These are phyloP conservation scores for Iberis pinnata DNA, from an alignment of 345 rosid species.

Conservation along the genomic window DNA sequence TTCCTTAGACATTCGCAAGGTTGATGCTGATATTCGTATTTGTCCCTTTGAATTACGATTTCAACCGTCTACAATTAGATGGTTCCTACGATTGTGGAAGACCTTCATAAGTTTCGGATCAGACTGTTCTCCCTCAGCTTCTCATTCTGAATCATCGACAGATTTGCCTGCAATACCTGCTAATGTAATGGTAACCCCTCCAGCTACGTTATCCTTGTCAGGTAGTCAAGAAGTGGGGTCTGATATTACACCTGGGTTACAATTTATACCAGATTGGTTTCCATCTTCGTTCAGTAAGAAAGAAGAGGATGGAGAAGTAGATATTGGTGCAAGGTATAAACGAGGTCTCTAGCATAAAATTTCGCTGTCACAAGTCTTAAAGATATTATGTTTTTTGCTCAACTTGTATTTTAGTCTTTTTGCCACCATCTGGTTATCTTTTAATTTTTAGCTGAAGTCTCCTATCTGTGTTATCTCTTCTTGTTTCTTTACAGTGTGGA, in stretches of 20 bases:
- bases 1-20: constrained; percentile 75
- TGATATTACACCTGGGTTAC: constrained; percentile 45
- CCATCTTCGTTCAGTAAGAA: constrained; percentile 38
- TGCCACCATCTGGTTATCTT: constrained; percentile 5
- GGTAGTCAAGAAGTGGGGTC: constrained; percentile 34
- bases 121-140: constrained; percentile 39
- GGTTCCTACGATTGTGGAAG: constrained; percentile 60
- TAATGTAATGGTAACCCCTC: constrained; percentile 31
- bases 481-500: constrained; percentile 58
- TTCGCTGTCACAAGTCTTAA: constrained; percentile 9
- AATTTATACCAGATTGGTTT: constrained; percentile 81
- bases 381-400: constrained; percentile 14
- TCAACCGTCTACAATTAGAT: constrained; percentile 61
- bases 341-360: constrained; percentile 9
- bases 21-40: constrained; percentile 67
- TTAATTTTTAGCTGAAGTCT: background rate
- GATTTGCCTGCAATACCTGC: constrained; percentile 26
- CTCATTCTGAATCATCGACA: constrained; percentile 36
- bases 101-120: constrained; percentile 34
- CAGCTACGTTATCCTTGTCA: constrained; percentile 33
- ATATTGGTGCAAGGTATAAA: constrained; percentile 79
- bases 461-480: constrained; percentile 7
- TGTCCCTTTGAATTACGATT: constrained; percentile 74
- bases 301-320: constrained; percentile 46
- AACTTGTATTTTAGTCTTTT: constrained; percentile 3